Evolutionary conservation across 108 stramenopile species (phyloP), one percentile per base, ranked within the genome.

Genomic region (Bacterosira constricta): DNA sequence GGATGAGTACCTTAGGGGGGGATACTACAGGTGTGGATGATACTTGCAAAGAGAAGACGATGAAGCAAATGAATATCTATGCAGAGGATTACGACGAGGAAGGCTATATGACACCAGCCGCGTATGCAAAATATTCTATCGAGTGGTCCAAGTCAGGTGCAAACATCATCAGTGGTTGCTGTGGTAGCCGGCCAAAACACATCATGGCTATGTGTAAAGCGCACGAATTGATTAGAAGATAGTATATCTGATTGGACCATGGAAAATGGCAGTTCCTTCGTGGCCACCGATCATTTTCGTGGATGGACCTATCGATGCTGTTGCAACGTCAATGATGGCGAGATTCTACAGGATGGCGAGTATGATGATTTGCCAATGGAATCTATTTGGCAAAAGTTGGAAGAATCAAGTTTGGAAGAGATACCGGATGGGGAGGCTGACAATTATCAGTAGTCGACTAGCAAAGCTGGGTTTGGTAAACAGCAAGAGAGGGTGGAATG

Each of bases 401-500:
- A 35, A 52, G 45, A 76, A n/a, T n/a, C n/a, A 46, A 42, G 32
- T 20, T 71, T 89, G 26, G 81, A 83, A 75, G 64, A 51, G 42
- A 71, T 32, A 45, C 38, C 35, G 47, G 80, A 65, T 37, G 66
- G 36, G 27, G 61, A 39, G 1, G 27, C 31, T 20, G 32, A 1
- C n/a, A n/a, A n/a, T n/a, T n/a, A n/a, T n/a, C n/a, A n/a, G n/a
- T n/a, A n/a, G n/a, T n/a, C n/a, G n/a, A n/a, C n/a, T 55, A 6
- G 27, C 1, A 47, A 45, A 61, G 38, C 32, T 32, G 51, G n/a
- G n/a, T n/a, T n/a, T n/a, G n/a, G n/a, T n/a, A n/a, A n/a, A n/a
- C n/a, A n/a, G n/a, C n/a, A n/a, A n/a, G 80, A 74, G 17, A 69
- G 61, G 29, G 69, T 77, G 47, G 63, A 77, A 63, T 69, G 68